Evolutionary conservation across 257 asterid species (phyloP).

Genomic region (Mentha longifolia): DNA sequence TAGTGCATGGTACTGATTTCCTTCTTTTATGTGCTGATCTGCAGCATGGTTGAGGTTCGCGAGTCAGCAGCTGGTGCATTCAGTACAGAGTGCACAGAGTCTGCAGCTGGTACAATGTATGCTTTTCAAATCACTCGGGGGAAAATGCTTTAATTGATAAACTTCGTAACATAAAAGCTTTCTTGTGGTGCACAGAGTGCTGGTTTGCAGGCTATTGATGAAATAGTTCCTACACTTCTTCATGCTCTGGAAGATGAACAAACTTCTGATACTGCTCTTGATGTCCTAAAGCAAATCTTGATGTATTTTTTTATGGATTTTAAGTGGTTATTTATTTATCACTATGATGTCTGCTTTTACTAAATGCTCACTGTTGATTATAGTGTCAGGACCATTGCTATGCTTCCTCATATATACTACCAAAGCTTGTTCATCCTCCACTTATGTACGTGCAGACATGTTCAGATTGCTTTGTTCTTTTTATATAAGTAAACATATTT

Average conservation of each 20-base stretch:
- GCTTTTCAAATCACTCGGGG: conserved; percentile 23
- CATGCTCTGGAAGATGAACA: conserved; percentile 92
- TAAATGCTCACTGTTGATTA: conserved; percentile 30
- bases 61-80: conserved; percentile 96
- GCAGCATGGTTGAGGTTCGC: conserved; percentile 85
- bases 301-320: conserved; percentile 48
- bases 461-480: conserved; percentile 28
- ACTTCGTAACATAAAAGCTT: conserved; percentile 25
- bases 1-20: conserved; percentile 19
- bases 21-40: conserved; percentile 34
- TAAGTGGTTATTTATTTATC: conserved; percentile 22
- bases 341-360: conserved; percentile 21
- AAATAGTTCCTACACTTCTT: conserved; percentile 94
- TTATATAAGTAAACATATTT: background rate
- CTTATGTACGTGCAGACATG: conserved; percentile 66
- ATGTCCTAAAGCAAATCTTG: conserved; percentile 95
- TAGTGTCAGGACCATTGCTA: conserved; percentile 97
- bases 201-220: conserved; percentile 99
- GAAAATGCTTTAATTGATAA: conserved; percentile 19
- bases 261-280: conserved; percentile 96
- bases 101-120: conserved; percentile 97
- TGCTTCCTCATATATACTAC: conserved; percentile 98
- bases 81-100: no score
- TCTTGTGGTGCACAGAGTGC: conserved; percentile 68
- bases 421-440: conserved; percentile 95